Evolutionary conservation across 495 filamentous ascomycete genomes (phyloP).

Genomic region (Aspergillus baeticus): DNA sequence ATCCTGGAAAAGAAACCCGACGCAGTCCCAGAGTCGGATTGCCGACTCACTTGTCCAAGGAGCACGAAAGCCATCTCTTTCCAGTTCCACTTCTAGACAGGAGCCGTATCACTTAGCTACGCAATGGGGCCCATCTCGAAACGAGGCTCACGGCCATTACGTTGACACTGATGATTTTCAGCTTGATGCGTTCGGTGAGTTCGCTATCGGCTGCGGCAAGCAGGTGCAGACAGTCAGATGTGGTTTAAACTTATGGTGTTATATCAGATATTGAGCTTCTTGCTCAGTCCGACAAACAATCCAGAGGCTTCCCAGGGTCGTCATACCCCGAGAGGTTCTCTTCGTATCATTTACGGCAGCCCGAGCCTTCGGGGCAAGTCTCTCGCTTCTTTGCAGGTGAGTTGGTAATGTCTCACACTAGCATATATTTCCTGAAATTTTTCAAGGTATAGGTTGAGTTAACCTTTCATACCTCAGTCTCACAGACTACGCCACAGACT

Average conservation of each 20-base stretch:
- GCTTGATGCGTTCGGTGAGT: constrained; percentile 54
- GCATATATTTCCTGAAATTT: neutral
- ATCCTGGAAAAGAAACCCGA: constrained; percentile 5
- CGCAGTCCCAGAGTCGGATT: constrained; percentile 14
- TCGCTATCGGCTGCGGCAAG: too few species aligned
- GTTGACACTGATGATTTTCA: constrained; percentile 16
- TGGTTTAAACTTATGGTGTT: neutral
- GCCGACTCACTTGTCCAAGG: constrained; percentile 31
- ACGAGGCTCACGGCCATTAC: constrained; percentile 10
- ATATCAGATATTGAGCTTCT: constrained; percentile 40
- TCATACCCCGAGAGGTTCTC: neutral
- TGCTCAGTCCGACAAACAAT: constrained; percentile 25
- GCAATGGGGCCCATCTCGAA: neutral
- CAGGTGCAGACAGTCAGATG: too few species aligned
- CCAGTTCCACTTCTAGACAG: constrained; percentile 5
- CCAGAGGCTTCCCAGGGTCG: neutral
- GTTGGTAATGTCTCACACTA: neutral
- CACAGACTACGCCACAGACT: constrained; percentile 22
- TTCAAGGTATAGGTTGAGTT: constrained; percentile 1
- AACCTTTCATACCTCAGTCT: constrained; percentile 17
- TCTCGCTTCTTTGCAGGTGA: constrained; percentile 35
- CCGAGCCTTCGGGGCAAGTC: constrained; percentile 9
- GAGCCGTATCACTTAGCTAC: neutral
- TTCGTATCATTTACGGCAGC: neutral
- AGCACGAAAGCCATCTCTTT: constrained; percentile 17